phyloP scores from a whole-genome alignment of 805 yeast genomes.

The Candida broadrunensis region DNA sequence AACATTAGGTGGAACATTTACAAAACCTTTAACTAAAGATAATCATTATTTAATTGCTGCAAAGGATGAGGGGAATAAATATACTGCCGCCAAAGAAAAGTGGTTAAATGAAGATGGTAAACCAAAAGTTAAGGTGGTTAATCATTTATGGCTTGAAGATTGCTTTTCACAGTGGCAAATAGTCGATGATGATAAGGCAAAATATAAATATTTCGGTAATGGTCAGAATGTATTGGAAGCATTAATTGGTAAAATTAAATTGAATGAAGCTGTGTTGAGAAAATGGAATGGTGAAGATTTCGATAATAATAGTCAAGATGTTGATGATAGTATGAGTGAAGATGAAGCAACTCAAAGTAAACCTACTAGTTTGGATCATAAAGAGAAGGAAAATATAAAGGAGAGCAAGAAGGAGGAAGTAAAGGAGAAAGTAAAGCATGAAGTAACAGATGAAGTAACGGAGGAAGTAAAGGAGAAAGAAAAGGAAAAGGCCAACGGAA shows the following conservation, averaged over 20 bases:
- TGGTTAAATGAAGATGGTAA: slow-evolving; percentile 47
- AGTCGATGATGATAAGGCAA: slow-evolving; percentile 42
- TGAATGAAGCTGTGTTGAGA: slow-evolving; percentile 40
- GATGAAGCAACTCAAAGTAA: slow-evolving; percentile 14
- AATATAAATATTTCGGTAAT: slow-evolving; percentile 48
- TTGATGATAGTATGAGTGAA: slow-evolving; percentile 27
- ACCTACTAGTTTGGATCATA: too few species aligned
- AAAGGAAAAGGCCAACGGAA: slow-evolving; percentile 1
- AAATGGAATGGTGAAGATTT: slow-evolving; percentile 25
- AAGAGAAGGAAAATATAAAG: slow-evolving; percentile 9
- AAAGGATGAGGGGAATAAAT: slow-evolving; percentile 67
- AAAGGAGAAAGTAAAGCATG: background rate
- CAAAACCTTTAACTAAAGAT: slow-evolving; percentile 58
- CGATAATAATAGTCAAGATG: slow-evolving; percentile 15
- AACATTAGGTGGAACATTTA: slow-evolving; percentile 73
- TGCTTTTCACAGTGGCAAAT: slow-evolving; percentile 60
- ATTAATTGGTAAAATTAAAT: slow-evolving; percentile 51
- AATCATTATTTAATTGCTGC: slow-evolving; percentile 77
- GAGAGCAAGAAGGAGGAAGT: background rate
- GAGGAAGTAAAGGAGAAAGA: slow-evolving; percentile 5
- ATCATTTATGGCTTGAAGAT: slow-evolving; percentile 88
- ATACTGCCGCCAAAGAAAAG: slow-evolving; percentile 56
- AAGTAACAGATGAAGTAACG: slow-evolving; percentile 1
- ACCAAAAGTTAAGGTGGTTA: slow-evolving; percentile 51
- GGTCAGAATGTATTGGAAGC: slow-evolving; percentile 37